phyloP scores from a whole-genome alignment of 164 flowering plant species.

The Vitis amurensis region DNA sequence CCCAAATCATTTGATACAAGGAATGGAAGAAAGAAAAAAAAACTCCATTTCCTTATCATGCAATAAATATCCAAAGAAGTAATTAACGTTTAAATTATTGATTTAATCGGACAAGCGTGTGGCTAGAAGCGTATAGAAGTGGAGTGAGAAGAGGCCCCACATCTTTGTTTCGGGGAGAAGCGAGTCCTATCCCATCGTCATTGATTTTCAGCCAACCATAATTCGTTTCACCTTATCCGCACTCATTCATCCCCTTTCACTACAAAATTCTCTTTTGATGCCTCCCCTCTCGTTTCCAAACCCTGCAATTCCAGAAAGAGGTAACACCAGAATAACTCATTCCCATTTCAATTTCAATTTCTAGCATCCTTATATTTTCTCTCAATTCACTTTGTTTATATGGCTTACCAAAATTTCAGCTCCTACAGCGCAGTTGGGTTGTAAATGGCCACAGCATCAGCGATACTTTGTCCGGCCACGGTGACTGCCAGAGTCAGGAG shows the following conservation, averaged over 20 bases:
- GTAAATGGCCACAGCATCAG: conserved; percentile 45
- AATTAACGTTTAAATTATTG: too few species aligned
- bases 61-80: too few species aligned
- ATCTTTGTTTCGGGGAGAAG: too few species aligned
- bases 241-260: neutral
- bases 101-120: too few species aligned
- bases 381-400: neutral
- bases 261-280: conserved; percentile 5
- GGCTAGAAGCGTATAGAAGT: too few species aligned
- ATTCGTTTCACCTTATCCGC: conserved; percentile 36
- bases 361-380: neutral
- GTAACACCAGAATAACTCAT: neutral
- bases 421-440: conserved; percentile 4
- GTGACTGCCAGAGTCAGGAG: conserved; percentile 6
- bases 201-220: conserved; percentile 32
- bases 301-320: neutral
- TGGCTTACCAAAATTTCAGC: neutral
- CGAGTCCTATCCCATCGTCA: neutral
- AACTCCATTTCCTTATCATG: too few species aligned
- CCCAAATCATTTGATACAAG: too few species aligned
- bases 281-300: conserved; percentile 13
- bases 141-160: too few species aligned
- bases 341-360: neutral
- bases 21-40: too few species aligned
- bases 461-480: conserved; percentile 28